phyloP scores from a whole-genome alignment of 768 basidiomycete genomes.

The Lentinula detonsa region DNA sequence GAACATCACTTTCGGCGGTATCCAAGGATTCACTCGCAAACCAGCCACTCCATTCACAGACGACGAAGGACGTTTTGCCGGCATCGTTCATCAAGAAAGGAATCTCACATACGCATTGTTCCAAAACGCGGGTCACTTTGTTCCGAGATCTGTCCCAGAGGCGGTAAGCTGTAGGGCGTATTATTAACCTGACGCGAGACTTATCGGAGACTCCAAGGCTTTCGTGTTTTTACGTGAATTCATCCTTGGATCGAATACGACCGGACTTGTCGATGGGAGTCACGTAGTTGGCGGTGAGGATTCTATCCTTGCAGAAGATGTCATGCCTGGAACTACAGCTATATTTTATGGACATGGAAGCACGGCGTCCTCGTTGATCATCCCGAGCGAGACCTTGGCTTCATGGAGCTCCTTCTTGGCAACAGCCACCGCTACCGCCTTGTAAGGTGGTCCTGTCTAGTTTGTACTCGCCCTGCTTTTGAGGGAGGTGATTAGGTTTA shows the following conservation, averaged over 20 bases:
- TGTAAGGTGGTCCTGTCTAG: not conserved
- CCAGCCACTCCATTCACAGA: constrained; percentile 67
- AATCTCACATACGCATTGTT: constrained; percentile 52
- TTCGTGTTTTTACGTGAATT: constrained; percentile 61
- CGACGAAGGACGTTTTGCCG: constrained; percentile 52
- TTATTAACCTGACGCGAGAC: not conserved
- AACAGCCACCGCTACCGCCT: constrained; percentile 8
- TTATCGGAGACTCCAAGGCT: constrained; percentile 38
- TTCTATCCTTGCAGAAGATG: constrained; percentile 24
- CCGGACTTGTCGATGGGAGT: constrained; percentile 43
- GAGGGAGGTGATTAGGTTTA: not conserved
- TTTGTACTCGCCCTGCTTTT: too few species aligned
- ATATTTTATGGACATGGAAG: constrained; percentile 37
- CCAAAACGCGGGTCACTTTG: constrained; percentile 35
- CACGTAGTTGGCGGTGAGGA: constrained; percentile 43
- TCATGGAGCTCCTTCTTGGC: constrained; percentile 7
- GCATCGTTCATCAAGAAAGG: constrained; percentile 71
- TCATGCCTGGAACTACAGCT: constrained; percentile 31
- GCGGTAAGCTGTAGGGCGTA: constrained; percentile 22
- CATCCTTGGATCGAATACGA: constrained; percentile 53
- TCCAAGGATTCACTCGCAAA: constrained; percentile 64
- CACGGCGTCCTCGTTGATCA: constrained; percentile 33
- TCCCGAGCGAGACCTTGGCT: constrained; percentile 7
- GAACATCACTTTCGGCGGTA: constrained; percentile 78
- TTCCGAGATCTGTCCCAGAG: constrained; percentile 27